A percentile compares a stretch with the other conserved stretches of the same genome.
These are phyloP conservation scores for Daedaleopsis sinensis DNA, from an alignment of 768 basidiomycete genomes.

Conservation along the genomic window DNA sequence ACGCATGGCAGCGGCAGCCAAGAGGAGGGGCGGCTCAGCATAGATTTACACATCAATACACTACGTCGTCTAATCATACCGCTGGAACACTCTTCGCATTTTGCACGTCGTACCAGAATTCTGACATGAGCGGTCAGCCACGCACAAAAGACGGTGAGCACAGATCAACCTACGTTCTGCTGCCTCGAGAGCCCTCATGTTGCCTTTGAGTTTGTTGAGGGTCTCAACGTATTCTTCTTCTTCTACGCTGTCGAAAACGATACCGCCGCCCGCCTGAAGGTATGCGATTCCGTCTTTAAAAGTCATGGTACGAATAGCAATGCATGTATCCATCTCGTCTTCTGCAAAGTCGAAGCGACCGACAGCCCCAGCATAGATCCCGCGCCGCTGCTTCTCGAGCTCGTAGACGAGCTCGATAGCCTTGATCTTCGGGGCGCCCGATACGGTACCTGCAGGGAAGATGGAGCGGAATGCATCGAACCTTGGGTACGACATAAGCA, in stretches of 20 bases:
- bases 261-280: conserved; percentile 95
- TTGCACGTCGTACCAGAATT: conserved; percentile 73
- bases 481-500: conserved; percentile 41
- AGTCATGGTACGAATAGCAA: conserved; percentile 97
- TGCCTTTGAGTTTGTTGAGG: conserved; percentile 90
- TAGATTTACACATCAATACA: conserved; percentile 17
- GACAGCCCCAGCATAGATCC: conserved; percentile 96
- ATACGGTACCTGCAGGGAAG: conserved; percentile 98
- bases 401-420: conserved; percentile 91
- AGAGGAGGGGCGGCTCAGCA: conserved; percentile 1
- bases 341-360: conserved; percentile 97
- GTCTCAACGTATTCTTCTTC: conserved; percentile 98
- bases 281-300: conserved; percentile 94
- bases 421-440: conserved; percentile 98
- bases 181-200: conserved; percentile 79
- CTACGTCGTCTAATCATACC: conserved; percentile 18
- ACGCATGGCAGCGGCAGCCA: background rate
- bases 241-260: conserved; percentile 96
- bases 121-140: conserved; percentile 42
- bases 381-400: conserved; percentile 86
- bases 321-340: conserved; percentile 97
- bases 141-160: background rate
- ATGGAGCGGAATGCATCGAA: conserved; percentile 99
- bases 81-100: conserved; percentile 24
- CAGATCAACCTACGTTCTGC: conserved; percentile 76